These are phyloP conservation scores for Fusarium neocosmosporiellum DNA, from an alignment of 2,329 filamentous ascomycete genomes.

Conservation along the genomic window DNA sequence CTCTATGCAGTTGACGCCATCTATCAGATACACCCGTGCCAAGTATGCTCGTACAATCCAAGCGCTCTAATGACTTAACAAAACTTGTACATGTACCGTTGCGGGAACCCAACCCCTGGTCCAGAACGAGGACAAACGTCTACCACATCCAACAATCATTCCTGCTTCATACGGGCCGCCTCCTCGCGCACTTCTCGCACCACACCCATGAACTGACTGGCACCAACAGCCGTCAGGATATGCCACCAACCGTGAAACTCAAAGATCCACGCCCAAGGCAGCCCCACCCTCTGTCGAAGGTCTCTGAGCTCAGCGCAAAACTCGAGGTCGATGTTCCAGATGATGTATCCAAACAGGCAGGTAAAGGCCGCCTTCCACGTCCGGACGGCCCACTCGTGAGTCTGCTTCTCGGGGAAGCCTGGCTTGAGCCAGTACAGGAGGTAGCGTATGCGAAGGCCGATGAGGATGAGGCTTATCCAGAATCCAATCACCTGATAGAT, in stretches of 20 bases:
- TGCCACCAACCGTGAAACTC: slow-evolving; percentile 76
- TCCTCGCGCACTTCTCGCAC: slow-evolving; percentile 43
- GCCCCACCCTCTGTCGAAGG: slow-evolving; percentile 57
- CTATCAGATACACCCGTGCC: neutral
- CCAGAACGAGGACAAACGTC: neutral
- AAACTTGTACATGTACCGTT: neutral
- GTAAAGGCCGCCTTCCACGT: slow-evolving; percentile 46
- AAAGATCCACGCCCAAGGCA: slow-evolving; percentile 66
- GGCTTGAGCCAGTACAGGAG: slow-evolving; percentile 48
- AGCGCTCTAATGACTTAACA: neutral
- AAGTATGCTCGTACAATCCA: neutral
- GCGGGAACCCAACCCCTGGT: neutral
- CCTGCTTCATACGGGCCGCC: slow-evolving; percentile 30
- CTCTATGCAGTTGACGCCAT: neutral
- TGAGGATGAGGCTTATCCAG: slow-evolving; percentile 45
- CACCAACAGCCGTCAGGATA: slow-evolving; percentile 66
- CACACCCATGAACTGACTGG: slow-evolving; percentile 54
- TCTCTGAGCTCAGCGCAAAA: slow-evolving; percentile 60
- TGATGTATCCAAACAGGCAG: slow-evolving; percentile 58
- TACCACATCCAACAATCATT: slow-evolving; percentile 8
- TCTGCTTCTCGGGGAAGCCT: slow-evolving; percentile 43
- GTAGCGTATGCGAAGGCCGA: slow-evolving; percentile 49
- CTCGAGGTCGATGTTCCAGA: slow-evolving; percentile 69
- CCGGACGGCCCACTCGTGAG: slow-evolving; percentile 40
- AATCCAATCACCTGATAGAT: slow-evolving; percentile 57